Base-by-base conservation (phyloP, 176 grass and related monocot genomes). In the Guadua angustifolia region DNA sequence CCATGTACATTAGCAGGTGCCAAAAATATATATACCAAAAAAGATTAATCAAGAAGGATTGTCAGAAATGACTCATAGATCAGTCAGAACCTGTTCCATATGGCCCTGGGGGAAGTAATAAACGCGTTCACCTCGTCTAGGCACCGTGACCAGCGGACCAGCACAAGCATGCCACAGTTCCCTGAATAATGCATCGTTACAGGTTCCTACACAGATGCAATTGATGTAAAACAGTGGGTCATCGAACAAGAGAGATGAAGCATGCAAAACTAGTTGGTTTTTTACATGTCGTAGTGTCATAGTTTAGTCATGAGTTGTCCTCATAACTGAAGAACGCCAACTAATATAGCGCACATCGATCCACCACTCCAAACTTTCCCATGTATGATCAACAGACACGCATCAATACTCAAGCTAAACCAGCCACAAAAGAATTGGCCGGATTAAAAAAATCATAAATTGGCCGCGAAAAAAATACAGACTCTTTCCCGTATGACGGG, bases 41-140 rank as follows among this genome's bases (percentile, higher is more conserved):
- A 61, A 11, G n/a, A 82, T 59, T 42, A 62, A 83, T 40, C 21
- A 66, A 74, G 4, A 4, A 25, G 46, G 11, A 46, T 39, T 67
- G 59, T 63, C 26, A 56, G 35, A 45, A 29, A 83, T 16, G 16
- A 49, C 14, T 40, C 7, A 50, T 79, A 82, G 55, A 67, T 45
- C 62, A 43, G 53, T 33, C 18, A 79, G 44, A 88, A 96, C 97
- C 97, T 99, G 97, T 71, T 99, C 97, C 93, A 96, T 92, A 86
- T 99, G 97, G 25, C 97, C 97, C 84, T 99, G 97, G 45, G 97
- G 93, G 39, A 96, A 95, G 87, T 99, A 99, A 85, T 95, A 99
- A 13, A 96, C 93, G 5, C 84, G 91, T 69, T 99, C 97, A 21
- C 82, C 93, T 42, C 75, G 79, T 40, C 79, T 86, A 39, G 97